These are phyloP conservation scores for Colletotrichum godetiae DNA, from an alignment of 2,329 filamentous ascomycete genomes.

Conservation along the genomic window DNA sequence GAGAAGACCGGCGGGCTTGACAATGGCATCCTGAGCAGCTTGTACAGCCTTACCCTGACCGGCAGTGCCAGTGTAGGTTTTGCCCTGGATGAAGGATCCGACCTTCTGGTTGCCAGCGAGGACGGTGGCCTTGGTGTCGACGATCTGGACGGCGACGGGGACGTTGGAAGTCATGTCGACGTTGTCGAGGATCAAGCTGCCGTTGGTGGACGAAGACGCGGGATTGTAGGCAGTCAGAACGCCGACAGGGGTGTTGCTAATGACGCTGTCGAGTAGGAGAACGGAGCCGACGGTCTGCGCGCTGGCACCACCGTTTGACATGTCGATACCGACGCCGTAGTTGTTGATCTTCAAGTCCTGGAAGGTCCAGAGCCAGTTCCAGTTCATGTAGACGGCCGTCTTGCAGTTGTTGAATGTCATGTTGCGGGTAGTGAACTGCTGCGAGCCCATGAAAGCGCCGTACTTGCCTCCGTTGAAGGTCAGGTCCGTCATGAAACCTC, in stretches of 20 bases:
- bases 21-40: slow-evolving; percentile 62
- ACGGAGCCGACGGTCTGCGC: slow-evolving; percentile 86
- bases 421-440: slow-evolving; percentile 90
- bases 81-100: slow-evolving; percentile 82
- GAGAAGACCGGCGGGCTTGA: slow-evolving; percentile 76
- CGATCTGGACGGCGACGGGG: slow-evolving; percentile 72
- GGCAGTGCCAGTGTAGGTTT: slow-evolving; percentile 68
- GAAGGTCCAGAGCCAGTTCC: slow-evolving; percentile 90
- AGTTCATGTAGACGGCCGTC: slow-evolving; percentile 89
- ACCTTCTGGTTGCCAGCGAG: slow-evolving; percentile 78
- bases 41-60: slow-evolving; percentile 66
- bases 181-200: slow-evolving; percentile 88
- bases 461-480: slow-evolving; percentile 85
- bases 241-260: slow-evolving; percentile 80
- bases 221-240: slow-evolving; percentile 80
- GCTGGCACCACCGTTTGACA: slow-evolving; percentile 72
- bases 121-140: slow-evolving; percentile 66
- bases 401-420: slow-evolving; percentile 83
- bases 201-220: slow-evolving; percentile 74
- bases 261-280: slow-evolving; percentile 82
- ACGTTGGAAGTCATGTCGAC: slow-evolving; percentile 82
- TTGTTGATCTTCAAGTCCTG: slow-evolving; percentile 81
- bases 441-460: slow-evolving; percentile 84
- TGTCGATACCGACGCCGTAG: slow-evolving; percentile 81
- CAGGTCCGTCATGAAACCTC: slow-evolving; percentile 85